These are phyloP conservation scores for Vitis hybrid DNA, from an alignment of 177 flowering plant genomes.

Conservation along the genomic window DNA sequence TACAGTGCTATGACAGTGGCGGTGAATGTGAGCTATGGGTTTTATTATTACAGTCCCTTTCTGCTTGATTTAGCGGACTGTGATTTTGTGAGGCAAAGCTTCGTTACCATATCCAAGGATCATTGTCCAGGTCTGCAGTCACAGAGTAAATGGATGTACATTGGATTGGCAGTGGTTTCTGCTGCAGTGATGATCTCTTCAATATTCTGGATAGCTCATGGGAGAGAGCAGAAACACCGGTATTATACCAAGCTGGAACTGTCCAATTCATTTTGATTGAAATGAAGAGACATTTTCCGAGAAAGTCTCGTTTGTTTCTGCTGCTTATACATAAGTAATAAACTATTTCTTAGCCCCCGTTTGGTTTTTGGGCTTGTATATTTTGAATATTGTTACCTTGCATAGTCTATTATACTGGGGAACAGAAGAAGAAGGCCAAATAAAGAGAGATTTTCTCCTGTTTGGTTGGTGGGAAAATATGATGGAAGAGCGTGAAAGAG, in stretches of 20 bases:
- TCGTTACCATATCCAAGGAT: conserved; percentile 27
- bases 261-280: too few relatives aligned
- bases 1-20: conserved; percentile 48
- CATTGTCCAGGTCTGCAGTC: conserved; percentile 48
- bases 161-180: conserved; percentile 54
- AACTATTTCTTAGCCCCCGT: too few relatives aligned
- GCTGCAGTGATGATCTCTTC: conserved; percentile 56
- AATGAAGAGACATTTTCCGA: neutral
- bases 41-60: conserved; percentile 45
- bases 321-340: too few relatives aligned
- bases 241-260: conserved; percentile 26
- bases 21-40: conserved; percentile 38
- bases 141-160: conserved; percentile 47
- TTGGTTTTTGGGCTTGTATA: too few relatives aligned
- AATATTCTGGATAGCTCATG: conserved; percentile 61
- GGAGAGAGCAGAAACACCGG: conserved; percentile 51
- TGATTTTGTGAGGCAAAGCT: conserved; percentile 51
- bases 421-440: too few relatives aligned
- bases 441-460: too few relatives aligned
- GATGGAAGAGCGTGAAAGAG: too few relatives aligned
- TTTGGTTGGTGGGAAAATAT: too few relatives aligned
- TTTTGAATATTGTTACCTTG: too few relatives aligned
- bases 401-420: too few relatives aligned
- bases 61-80: conserved; percentile 54
- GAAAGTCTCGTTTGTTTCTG: neutral